Base-by-base conservation (phyloP, 768 basidiomycete genomes). In the Coprinopsis marcescibilis region DNA sequence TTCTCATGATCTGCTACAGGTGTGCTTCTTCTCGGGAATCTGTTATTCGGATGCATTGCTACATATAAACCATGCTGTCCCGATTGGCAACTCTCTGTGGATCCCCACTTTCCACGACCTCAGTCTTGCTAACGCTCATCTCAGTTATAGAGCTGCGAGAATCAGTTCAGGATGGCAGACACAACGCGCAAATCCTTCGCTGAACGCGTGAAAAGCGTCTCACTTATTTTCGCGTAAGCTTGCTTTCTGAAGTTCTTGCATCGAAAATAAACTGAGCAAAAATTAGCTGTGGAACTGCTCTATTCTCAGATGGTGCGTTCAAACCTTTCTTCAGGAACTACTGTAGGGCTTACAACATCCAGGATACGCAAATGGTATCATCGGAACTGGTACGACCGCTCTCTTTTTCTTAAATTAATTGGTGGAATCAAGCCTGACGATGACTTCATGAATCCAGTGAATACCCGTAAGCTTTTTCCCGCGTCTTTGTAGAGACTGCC, bases 151-250 rank as follows among this genome's bases (percentile, higher is more conserved):
- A 32, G 10, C 30, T n/a, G 10, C n/a, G n/a, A 32, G 8, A 8
- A n/a, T 8, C 30, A 8, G 30, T 33, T 20, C 15, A 45, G 32
- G 43, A 23, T 33, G 13, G 39, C 4, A 8, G 39, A n/a, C 40
- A 46, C 33, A n/a, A 55, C 55, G 51, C 45, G 54, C 46, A 48
- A 51, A n/a, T 50, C 65, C 25, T 49, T 66, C 47, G 62, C 59
- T 52, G 57, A 67, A 42, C 67, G 69, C 46, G 52, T 78, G 36
- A 64, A 61, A 54, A 76, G 80, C 52, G 80, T 91, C 51, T 87
- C 86, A 43, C 80, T 91, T 60, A 87, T 91, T 59, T 91, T 91
- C 60, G 88, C 88, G 88, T 89, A 54, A 40, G 83, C n/a, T n/a
- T n/a, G n/a, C n/a, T 72, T 19, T 29, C 19, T 38, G 17, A 37